These are phyloP conservation scores for Paracamarosporium sp. DNA, from an alignment of 2,329 filamentous ascomycete genomes.

Conservation along the genomic window DNA sequence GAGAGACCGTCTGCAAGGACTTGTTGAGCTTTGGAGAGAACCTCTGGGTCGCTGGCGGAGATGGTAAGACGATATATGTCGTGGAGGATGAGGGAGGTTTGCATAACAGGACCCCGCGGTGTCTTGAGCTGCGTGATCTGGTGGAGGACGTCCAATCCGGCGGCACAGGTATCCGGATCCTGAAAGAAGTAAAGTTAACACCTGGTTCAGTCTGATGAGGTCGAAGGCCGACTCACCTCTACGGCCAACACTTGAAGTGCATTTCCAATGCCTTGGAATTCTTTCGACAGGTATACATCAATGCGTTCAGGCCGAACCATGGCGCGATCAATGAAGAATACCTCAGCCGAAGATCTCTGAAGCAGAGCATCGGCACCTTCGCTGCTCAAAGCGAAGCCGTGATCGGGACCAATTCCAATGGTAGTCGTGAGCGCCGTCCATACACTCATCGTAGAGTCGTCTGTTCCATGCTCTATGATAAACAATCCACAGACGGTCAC, in stretches of 20 bases:
- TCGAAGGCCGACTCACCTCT: conserved; percentile 4
- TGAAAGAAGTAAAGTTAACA: neutral
- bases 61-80: conserved; percentile 29
- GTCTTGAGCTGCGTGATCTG: conserved; percentile 20
- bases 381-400: conserved; percentile 17
- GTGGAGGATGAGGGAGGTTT: conserved; percentile 25
- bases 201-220: neutral
- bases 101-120: conserved; percentile 16
- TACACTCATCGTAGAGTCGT: conserved; percentile 18
- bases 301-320: conserved; percentile 26
- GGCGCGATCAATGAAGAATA: conserved; percentile 32
- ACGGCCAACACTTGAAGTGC: conserved; percentile 29
- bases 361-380: conserved; percentile 22
- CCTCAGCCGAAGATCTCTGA: conserved; percentile 25
- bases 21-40: conserved; percentile 36
- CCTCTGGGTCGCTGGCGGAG: conserved; percentile 29
- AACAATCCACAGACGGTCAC: conserved; percentile 33
- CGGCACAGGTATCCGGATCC: conserved; percentile 34
- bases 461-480: conserved; percentile 26
- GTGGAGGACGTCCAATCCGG: conserved; percentile 29
- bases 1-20: conserved; percentile 31
- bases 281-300: conserved; percentile 16
- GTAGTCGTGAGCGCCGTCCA: conserved; percentile 27
- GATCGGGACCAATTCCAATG: conserved; percentile 28
- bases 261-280: conserved; percentile 30